Conservation (phyloP, 805 yeast species). For the Candida cerambycidarum region DNA sequence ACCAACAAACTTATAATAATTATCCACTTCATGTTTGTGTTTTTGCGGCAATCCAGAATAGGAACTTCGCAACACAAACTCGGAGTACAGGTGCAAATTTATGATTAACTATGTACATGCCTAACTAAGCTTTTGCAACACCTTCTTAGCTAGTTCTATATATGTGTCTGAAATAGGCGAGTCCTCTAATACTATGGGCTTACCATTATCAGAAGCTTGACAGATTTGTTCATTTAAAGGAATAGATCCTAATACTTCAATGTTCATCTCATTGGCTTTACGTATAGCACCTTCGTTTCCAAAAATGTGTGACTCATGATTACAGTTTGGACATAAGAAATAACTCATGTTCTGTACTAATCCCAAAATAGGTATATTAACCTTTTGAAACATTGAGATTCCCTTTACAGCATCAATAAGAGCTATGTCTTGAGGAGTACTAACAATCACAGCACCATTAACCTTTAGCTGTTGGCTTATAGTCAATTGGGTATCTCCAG, state of each 20-base stretch:
- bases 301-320: slow-evolving; percentile 71
- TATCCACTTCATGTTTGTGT: slow-evolving; percentile 3
- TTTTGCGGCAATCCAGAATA: slow-evolving; percentile 2
- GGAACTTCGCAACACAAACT: slow-evolving; percentile 3
- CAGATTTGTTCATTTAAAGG: slow-evolving; percentile 68
- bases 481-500: slow-evolving; percentile 84
- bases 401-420: slow-evolving; percentile 79
- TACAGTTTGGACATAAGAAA: slow-evolving; percentile 72
- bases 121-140: slow-evolving; percentile 7
- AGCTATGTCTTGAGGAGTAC: slow-evolving; percentile 87
- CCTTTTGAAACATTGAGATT: slow-evolving; percentile 71
- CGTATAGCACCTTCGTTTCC: slow-evolving; percentile 60
- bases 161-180: slow-evolving; percentile 44
- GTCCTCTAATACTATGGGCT: slow-evolving; percentile 54
- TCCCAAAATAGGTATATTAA: slow-evolving; percentile 70
- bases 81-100: too few species aligned
- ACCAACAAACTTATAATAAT: neutral
- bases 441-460: slow-evolving; percentile 78
- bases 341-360: slow-evolving; percentile 82
- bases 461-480: slow-evolving; percentile 75
- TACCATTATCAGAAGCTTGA: slow-evolving; percentile 59
- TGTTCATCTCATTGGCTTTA: slow-evolving; percentile 47
- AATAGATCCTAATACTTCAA: slow-evolving; percentile 60
- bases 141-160: slow-evolving; percentile 42
- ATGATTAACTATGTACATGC: neutral